Percentiles rank a stretch among this genome's conserved stretches.
These are phyloP conservation scores for Skeletonema tropicum DNA, from an alignment of 108 stramenopile genomes.

Conservation along the genomic window DNA sequence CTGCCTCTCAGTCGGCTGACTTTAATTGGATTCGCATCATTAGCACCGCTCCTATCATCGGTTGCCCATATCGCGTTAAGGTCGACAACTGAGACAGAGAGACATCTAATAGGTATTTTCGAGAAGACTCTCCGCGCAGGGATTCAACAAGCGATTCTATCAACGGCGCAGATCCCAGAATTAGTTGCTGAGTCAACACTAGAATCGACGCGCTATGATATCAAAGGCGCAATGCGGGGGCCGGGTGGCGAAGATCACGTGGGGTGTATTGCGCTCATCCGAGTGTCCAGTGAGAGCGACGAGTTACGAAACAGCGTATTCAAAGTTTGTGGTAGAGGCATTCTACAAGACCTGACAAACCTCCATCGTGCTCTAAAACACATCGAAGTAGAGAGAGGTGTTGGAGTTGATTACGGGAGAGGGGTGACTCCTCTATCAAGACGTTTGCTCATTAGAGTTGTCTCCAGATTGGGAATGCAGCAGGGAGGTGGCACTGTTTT, in stretches of 20 bases:
- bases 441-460: slow-evolving; percentile 64
- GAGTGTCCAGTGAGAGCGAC: slow-evolving; percentile 65
- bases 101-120: slow-evolving; percentile 24
- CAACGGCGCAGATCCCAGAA: slow-evolving; percentile 67
- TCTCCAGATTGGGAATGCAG: slow-evolving; percentile 56
- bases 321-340: slow-evolving; percentile 24
- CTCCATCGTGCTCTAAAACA: slow-evolving; percentile 58
- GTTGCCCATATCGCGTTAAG: not conserved
- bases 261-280: slow-evolving; percentile 73
- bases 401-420: slow-evolving; percentile 45
- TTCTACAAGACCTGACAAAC: slow-evolving; percentile 55
- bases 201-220: slow-evolving; percentile 68
- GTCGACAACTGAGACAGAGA: slow-evolving; percentile 11
- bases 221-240: slow-evolving; percentile 80
- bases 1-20: slow-evolving; percentile 67
- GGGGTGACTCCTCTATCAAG: slow-evolving; percentile 70
- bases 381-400: slow-evolving; percentile 68
- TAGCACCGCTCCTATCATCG: slow-evolving; percentile 53
- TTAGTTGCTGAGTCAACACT: slow-evolving; percentile 69
- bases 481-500: slow-evolving; percentile 17
- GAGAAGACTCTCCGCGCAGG: slow-evolving; percentile 16
- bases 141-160: slow-evolving; percentile 52
- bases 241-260: slow-evolving; percentile 85
- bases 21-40: slow-evolving; percentile 63
- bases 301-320: slow-evolving; percentile 42